A percentile compares a stretch with the other conserved stretches of the same genome.
Evolutionary conservation across 257 asterid species (phyloP).

Genomic region (Salvia rosmarinus): DNA sequence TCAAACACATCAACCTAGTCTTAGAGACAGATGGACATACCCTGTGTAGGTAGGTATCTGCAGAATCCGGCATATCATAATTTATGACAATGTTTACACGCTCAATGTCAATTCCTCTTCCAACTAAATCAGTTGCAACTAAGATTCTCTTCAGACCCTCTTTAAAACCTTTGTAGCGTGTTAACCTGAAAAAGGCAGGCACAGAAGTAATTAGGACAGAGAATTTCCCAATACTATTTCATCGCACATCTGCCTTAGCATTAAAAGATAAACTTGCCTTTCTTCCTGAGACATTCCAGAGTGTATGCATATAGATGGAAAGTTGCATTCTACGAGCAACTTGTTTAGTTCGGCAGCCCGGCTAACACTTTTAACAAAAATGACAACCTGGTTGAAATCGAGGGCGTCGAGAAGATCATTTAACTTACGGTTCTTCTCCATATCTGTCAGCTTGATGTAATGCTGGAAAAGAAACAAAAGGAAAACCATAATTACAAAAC

Average conservation of each 20-base stretch:
- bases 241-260: neutral
- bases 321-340: conserved; percentile 77
- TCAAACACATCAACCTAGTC: neutral
- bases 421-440: conserved; percentile 82
- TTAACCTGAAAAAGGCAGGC: conserved; percentile 51
- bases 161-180: conserved; percentile 76
- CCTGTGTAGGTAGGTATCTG: conserved; percentile 82
- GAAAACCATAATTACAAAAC: neutral
- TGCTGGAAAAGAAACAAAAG: conserved; percentile 48
- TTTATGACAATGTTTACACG: conserved; percentile 80
- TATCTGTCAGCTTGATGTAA: conserved; percentile 75
- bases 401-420: conserved; percentile 84
- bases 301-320: conserved; percentile 87
- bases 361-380: conserved; percentile 70
- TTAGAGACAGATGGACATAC: conserved; percentile 36
- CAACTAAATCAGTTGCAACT: conserved; percentile 82
- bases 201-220: conserved; percentile 2
- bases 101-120: conserved; percentile 87
- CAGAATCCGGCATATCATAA: conserved; percentile 90
- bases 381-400: conserved; percentile 86
- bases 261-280: conserved; percentile 43
- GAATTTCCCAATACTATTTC: neutral
- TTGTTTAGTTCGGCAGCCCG: conserved; percentile 79
- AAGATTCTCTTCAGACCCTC: conserved; percentile 85
- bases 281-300: conserved; percentile 94